Conservation (phyloP, 495 filamentous ascomycete genomes). For the Xylaria flabelliformis region DNA sequence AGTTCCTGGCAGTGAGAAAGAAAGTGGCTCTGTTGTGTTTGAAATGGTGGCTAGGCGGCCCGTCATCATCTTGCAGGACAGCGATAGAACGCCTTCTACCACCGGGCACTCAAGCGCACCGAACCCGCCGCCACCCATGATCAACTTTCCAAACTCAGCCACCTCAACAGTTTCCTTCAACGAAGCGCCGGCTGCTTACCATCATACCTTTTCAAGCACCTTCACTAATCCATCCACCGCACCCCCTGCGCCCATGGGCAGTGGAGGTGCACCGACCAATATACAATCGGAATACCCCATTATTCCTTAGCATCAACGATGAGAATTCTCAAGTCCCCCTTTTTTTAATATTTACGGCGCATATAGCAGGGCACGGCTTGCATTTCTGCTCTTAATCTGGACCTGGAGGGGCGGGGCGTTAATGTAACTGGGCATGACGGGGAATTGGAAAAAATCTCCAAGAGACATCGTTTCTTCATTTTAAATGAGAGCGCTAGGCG, state of each 20-base stretch:
- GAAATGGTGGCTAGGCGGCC: conserved; percentile 36
- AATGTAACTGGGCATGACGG: background rate
- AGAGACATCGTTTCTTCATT: background rate
- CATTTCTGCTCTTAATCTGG: background rate
- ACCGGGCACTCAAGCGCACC: conserved; percentile 20
- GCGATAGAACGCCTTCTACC: background rate
- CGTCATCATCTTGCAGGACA: conserved; percentile 39
- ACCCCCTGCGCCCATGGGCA: background rate
- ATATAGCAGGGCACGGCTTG: background rate
- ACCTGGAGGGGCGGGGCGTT: background rate
- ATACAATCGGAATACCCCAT: conserved; percentile 16
- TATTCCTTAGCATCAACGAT: background rate
- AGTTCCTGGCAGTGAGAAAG: conserved; percentile 13
- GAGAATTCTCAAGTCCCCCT: background rate
- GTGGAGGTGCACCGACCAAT: background rate
- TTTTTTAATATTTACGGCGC: background rate
- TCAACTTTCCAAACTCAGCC: conserved; percentile 42
- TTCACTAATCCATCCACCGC: conserved; percentile 5
- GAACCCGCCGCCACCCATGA: conserved; percentile 10
- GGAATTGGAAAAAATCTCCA: background rate
- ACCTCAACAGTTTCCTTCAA: conserved; percentile 23
- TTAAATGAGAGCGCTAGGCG: conserved; percentile 1
- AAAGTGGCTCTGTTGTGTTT: conserved; percentile 29
- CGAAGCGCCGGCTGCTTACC: conserved; percentile 12
- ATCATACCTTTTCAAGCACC: conserved; percentile 6